Evolutionary conservation across 495 filamentous ascomycete genomes (phyloP), one percentile per base, ranked within the genome.

Genomic region (Darksidea phi): DNA sequence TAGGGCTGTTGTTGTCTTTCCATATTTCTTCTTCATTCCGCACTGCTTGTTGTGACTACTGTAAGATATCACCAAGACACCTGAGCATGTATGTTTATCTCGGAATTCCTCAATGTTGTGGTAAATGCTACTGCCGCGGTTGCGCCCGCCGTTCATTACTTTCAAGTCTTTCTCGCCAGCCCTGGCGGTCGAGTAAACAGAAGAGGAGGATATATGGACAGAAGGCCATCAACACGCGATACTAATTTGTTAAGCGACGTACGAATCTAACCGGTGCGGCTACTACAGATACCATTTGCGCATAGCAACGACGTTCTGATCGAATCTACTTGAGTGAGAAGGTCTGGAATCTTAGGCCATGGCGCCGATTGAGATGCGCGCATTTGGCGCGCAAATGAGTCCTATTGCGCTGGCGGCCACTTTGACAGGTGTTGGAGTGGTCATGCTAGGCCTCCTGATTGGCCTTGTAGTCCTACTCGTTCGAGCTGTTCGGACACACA

Each of bases 21-120:
- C 48, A 49, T 42, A 59, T 63, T 50, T 60, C 25, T 45, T 48
- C 42, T 53, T 37, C 64, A 67, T 67, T 67, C 64, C 59, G 18
- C 23, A 12, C 48, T 18, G 41, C 48, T 67, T 67, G 59, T 60
- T 63, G 50, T 60, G 64, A 57, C 59, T 47, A 67, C 64, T 4
- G 25, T 42, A 26, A 49, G 47, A 60, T 55, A 54, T 21, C 47
- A n/a, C 24, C 52, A n/a, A 62, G 23, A 52, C 42, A 52, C 57
- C 13, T 49, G 32, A 46, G n/a, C 11, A 38, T 26, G 15, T 54
- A 59, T 59, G 61, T 64, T 59, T 59, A 59, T 38, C 11, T 58
- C 36, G 6, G 26, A 57, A 43, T 43, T 58, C 26, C 36, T 46
- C 3, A 6, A 7, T 52, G 26, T 48, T 20, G 24, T 15, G n/a